Base-by-base conservation (phyloP, 2,329 filamentous ascomycete genomes). In the Fusarium sulawesiense region DNA sequence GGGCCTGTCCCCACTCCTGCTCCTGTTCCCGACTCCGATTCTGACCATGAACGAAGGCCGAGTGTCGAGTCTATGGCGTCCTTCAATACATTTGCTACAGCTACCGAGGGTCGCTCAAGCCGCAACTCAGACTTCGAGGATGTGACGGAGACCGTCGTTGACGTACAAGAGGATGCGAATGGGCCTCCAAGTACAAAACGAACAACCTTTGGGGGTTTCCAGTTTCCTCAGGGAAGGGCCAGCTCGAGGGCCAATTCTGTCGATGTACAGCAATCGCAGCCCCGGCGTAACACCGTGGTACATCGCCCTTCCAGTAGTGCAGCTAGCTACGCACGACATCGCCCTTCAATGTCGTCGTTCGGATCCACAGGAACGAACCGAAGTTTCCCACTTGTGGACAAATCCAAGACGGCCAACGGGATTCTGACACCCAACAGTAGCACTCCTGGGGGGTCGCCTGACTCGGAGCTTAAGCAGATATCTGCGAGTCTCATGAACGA, bases 341-440 rank as follows among this genome's bases (percentile, higher is more conserved):
- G 87, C 3, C 86, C 88, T 8, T 89, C 87, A 0, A 77, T 86
- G 23, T 86, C 87, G 6, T 88, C 87, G 0, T 82, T 88, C 61
- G 85, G 86, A 47, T 90, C 88, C 0, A 83, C 81, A 1, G 87
- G 87, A 18, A 90, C 88, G 2, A 87, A 84, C 53, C 82, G 89
- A 70, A 90, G 87, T 75, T 91, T 91, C 67, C 88, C 88, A 1
- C 80, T 91, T 7, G 83, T 90, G 44, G 87, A 85, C 71, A 87
- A 83, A 71, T 74, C 83, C 18, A 85, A 82, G 66, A 75, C 80
- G 11, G 83, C 80, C 51, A 82, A 80, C 32, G 85, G 84, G 8
- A 77, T 86, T 16, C 71, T 84, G 40, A 87, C 73, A 5, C 73
- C 73, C 4, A 58, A 51, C 6, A 63, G 56, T n/a, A 67, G 66